phyloP scores from a whole-genome alignment of 1,284 basidiomycete species.

The Malassezia arunalokei region DNA sequence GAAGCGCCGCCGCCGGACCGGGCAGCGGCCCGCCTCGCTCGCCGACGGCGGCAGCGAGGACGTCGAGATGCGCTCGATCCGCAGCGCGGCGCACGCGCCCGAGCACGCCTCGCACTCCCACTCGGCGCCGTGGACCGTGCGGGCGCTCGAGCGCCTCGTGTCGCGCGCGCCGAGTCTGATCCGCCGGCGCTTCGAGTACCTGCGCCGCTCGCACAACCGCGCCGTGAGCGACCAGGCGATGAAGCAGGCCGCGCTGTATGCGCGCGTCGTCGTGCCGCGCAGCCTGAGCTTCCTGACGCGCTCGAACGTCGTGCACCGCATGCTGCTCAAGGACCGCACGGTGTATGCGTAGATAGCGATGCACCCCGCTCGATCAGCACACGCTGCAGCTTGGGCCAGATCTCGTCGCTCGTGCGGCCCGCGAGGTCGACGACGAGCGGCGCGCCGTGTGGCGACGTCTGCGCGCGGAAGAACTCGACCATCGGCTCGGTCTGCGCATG shows the following conservation, averaged over 20 bases:
- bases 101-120: background rate
- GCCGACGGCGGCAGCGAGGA: background rate
- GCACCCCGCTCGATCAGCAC: conserved; percentile 47
- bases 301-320: background rate
- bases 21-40: background rate
- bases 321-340: conserved; percentile 5
- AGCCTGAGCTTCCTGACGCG: background rate
- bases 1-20: background rate
- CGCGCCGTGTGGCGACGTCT: conserved; percentile 14
- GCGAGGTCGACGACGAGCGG: conserved; percentile 57
- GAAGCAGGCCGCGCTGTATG: background rate
- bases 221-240: background rate
- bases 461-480: conserved; percentile 50
- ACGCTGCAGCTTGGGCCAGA: conserved; percentile 68
- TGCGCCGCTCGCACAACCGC: background rate
- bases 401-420: conserved; percentile 78
- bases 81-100: background rate
- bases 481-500: conserved; percentile 79
- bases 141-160: background rate
- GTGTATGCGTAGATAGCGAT: conserved; percentile 11
- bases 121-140: conserved; percentile 3
- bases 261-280: background rate
- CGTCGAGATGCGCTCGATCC: background rate
- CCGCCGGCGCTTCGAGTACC: conserved; percentile 1
- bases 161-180: background rate